A percentile compares a stretch with the other conserved stretches of the same genome.
Evolutionary conservation across 495 filamentous ascomycete genomes (phyloP).

Genomic region (Ramalina peruviana): DNA sequence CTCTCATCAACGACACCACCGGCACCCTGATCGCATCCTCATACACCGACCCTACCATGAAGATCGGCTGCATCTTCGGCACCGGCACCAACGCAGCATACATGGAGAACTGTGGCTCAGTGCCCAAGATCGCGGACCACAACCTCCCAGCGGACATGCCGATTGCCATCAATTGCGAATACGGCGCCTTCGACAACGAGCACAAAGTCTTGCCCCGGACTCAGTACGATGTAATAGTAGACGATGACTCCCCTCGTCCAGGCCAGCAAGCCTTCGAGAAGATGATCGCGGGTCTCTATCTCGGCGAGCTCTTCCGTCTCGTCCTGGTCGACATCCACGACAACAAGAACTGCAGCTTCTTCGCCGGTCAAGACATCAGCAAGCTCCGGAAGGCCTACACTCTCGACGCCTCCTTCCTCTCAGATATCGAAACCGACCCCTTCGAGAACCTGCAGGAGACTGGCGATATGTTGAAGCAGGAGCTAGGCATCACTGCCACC

Average conservation of each 20-base stretch:
- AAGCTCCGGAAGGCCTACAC: constrained; percentile 70
- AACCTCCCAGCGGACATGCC: constrained; percentile 79
- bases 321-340: constrained; percentile 76
- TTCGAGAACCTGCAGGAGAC: constrained; percentile 89
- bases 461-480: constrained; percentile 58
- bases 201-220: constrained; percentile 83
- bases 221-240: constrained; percentile 68
- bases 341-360: constrained; percentile 61
- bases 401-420: constrained; percentile 87
- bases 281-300: constrained; percentile 92
- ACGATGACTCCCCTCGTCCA: constrained; percentile 84
- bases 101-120: constrained; percentile 82
- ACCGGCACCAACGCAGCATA: constrained; percentile 98
- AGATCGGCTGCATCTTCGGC: constrained; percentile 95
- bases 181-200: constrained; percentile 97
- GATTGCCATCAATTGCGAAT: constrained; percentile 99
- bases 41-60: constrained; percentile 84
- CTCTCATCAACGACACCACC: constrained; percentile 94
- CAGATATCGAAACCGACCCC: constrained; percentile 87
- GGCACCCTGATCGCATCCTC: constrained; percentile 97
- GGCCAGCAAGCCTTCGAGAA: constrained; percentile 97
- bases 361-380: constrained; percentile 66
- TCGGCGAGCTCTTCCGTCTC: constrained; percentile 89
- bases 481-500: constrained; percentile 52
- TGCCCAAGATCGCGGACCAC: constrained; percentile 89